Evolutionary conservation across 2,329 filamentous ascomycete genomes (phyloP).

Genomic region (Alternaria ethzedia): DNA sequence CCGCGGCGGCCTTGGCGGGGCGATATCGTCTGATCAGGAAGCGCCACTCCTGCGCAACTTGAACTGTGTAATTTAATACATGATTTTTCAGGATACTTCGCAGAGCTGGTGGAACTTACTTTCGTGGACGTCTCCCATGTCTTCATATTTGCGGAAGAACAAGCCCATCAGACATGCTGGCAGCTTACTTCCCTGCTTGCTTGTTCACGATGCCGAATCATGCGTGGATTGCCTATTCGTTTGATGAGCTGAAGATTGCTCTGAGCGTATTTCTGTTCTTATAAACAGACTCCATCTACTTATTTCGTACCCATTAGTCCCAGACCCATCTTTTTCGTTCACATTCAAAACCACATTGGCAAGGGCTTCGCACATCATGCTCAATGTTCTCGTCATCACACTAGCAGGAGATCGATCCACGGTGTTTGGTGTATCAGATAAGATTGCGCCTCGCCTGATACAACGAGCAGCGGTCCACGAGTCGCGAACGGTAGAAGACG

Average conservation of each 20-base stretch:
- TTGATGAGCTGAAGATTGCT: not conserved
- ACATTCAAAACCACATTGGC: not conserved
- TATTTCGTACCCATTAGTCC: not conserved
- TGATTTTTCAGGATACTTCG: too few relatives aligned
- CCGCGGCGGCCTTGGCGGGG: conserved; percentile 10
- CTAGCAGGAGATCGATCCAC: not conserved
- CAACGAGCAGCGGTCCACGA: not conserved
- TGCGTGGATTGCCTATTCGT: not conserved
- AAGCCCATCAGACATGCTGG: not conserved
- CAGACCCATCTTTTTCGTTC: not conserved
- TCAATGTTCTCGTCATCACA: not conserved
- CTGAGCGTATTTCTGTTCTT: not conserved
- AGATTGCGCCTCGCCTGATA: not conserved
- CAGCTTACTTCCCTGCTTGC: not conserved
- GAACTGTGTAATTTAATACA: too few relatives aligned
- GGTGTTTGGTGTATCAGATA: not conserved
- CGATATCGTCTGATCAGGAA: not conserved
- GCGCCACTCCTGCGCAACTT: not conserved
- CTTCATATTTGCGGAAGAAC: not conserved
- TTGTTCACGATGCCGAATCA: not conserved
- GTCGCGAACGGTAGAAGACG: not conserved
- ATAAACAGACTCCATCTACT: not conserved
- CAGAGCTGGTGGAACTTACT: not conserved
- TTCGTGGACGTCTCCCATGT: not conserved
- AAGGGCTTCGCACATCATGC: not conserved